These are phyloP conservation scores for Ganoderma leucocontextum DNA, from an alignment of 1,284 basidiomycete species.

Conservation along the genomic window DNA sequence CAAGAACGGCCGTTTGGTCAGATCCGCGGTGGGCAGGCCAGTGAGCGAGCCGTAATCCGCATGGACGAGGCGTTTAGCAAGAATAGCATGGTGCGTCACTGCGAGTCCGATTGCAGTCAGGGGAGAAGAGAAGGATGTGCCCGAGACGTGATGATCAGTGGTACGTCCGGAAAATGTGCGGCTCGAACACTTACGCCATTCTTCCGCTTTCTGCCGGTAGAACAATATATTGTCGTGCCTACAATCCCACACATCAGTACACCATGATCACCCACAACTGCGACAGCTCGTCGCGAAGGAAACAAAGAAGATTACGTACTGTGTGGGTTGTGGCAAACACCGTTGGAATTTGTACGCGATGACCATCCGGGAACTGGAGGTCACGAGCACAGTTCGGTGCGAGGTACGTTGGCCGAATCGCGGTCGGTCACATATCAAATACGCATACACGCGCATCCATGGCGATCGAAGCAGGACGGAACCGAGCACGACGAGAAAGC, in stretches of 20 bases:
- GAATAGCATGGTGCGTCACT: conserved; percentile 71
- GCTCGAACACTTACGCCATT: conserved; percentile 68
- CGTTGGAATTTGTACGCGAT: conserved; percentile 75
- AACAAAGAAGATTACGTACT: conserved; percentile 51
- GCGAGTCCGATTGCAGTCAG: conserved; percentile 15
- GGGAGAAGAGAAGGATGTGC: conserved; percentile 13
- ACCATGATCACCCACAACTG: conserved; percentile 32
- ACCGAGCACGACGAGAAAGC: neutral
- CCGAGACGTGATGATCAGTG: conserved; percentile 18
- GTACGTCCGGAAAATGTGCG: conserved; percentile 14
- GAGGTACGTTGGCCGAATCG: conserved; percentile 9
- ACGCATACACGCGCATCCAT: conserved; percentile 4
- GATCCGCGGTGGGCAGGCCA: conserved; percentile 60
- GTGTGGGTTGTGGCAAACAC: conserved; percentile 65
- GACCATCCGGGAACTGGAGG: conserved; percentile 68
- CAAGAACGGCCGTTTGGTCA: conserved; percentile 65
- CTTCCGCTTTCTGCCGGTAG: conserved; percentile 70
- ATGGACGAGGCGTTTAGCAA: conserved; percentile 65
- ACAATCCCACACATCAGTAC: conserved; percentile 29
- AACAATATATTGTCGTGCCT: conserved; percentile 64
- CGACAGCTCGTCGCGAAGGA: conserved; percentile 10
- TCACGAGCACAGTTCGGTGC: conserved; percentile 8
- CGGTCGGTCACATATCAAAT: conserved; percentile 10
- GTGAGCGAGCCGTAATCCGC: conserved; percentile 68
- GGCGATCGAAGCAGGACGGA: neutral